phyloP scores from a whole-genome alignment of 805 yeast species.

The Monosporozyma aerobia region DNA sequence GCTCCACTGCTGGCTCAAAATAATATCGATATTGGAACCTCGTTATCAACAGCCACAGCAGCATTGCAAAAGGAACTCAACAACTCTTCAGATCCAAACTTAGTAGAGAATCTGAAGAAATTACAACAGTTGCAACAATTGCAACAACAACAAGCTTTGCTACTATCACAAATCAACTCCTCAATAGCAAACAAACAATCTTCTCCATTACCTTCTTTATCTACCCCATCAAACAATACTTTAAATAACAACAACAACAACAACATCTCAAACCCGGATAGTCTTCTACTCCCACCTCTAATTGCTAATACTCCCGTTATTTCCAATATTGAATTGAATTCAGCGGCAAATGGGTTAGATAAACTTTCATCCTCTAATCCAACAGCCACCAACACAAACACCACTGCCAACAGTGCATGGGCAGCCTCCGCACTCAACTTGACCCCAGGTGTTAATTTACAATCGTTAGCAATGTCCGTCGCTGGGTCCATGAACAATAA shows the following conservation, averaged over 20 bases:
- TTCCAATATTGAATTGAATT: background rate
- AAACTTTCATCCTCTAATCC: background rate
- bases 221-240: background rate
- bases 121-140: slow-evolving; percentile 20
- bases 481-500: slow-evolving; percentile 7
- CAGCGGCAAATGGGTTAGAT: background rate
- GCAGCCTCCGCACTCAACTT: background rate
- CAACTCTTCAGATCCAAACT: slow-evolving; percentile 1
- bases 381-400: background rate
- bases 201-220: background rate
- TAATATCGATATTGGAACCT: background rate
- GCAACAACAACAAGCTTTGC: slow-evolving; percentile 11
- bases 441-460: slow-evolving; percentile 4
- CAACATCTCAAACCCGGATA: slow-evolving; percentile 8
- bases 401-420: background rate
- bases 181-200: background rate
- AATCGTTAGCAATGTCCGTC: slow-evolving; percentile 9
- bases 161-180: slow-evolving; percentile 6
- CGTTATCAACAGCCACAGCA: background rate
- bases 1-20: background rate
- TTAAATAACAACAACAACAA: slow-evolving; percentile 3
- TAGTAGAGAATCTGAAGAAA: slow-evolving; percentile 16
- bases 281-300: slow-evolving; percentile 21
- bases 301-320: slow-evolving; percentile 7
- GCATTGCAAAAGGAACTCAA: background rate